phyloP scores from a whole-genome alignment of 2,329 filamentous ascomycete species.

The Rhynchosporium graminicola region DNA sequence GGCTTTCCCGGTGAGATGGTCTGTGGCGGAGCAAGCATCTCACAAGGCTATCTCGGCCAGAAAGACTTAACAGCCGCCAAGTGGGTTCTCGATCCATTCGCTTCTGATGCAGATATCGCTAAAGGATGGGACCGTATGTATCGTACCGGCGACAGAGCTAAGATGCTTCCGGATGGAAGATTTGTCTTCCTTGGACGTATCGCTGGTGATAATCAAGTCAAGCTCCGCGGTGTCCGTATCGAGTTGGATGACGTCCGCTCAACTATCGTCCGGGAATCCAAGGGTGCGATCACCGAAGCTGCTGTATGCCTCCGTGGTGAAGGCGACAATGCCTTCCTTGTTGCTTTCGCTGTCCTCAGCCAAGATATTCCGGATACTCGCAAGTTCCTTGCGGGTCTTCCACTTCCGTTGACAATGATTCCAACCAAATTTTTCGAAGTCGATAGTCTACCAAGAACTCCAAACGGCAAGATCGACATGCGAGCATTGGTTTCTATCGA shows the following conservation, averaged over 20 bases:
- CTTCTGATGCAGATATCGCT: constrained; percentile 4
- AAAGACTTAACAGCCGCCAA: constrained; percentile 21
- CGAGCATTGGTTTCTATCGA: constrained; percentile 23
- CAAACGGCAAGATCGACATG: constrained; percentile 42
- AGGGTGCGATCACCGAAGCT: constrained; percentile 25
- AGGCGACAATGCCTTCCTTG: constrained; percentile 36
- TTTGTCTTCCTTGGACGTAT: constrained; percentile 40
- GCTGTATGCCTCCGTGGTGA: constrained; percentile 33
- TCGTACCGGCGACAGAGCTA: constrained; percentile 45
- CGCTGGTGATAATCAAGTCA: constrained; percentile 42
- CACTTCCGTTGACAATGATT: constrained; percentile 43
- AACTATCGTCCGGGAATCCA: constrained; percentile 8
- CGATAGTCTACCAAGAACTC: constrained; percentile 38
- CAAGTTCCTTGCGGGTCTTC: constrained; percentile 21
- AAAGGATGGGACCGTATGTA: constrained; percentile 17
- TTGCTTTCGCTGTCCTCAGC: constrained; percentile 43
- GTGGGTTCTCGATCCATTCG: constrained; percentile 16
- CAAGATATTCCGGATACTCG: constrained; percentile 7
- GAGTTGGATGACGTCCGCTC: constrained; percentile 46
- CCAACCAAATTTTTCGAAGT: constrained; percentile 39
- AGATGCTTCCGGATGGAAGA: constrained; percentile 37
- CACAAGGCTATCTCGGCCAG: constrained; percentile 42
- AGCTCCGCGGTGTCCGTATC: constrained; percentile 44
- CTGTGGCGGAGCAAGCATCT: constrained; percentile 44
- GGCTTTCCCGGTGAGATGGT: constrained; percentile 48